These are phyloP conservation scores for Macrophomina pseudophaseolina DNA, from an alignment of 2,329 filamentous ascomycete genomes.

Conservation along the genomic window DNA sequence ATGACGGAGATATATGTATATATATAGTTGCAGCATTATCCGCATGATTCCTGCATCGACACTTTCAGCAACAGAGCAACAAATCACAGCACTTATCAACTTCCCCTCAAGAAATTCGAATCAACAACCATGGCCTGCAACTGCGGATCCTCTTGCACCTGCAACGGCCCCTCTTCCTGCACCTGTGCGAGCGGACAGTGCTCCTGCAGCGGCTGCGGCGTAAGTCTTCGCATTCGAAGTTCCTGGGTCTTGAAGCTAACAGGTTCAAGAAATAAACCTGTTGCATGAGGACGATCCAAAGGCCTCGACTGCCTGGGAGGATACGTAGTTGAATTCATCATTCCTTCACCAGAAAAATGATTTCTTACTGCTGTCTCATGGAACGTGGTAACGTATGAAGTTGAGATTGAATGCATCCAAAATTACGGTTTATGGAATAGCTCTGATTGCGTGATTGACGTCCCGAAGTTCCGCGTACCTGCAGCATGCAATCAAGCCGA, in stretches of 20 bases:
- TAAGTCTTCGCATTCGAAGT: background rate
- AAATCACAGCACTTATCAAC: background rate
- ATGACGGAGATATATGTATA: background rate
- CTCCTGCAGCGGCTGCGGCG: slow-evolving; percentile 19
- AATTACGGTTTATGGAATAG: background rate
- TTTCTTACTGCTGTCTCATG: background rate
- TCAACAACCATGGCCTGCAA: slow-evolving; percentile 11
- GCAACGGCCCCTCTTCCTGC: slow-evolving; percentile 5
- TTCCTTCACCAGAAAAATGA: background rate
- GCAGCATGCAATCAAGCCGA: background rate
- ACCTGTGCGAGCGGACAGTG: slow-evolving; percentile 6
- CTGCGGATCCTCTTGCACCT: slow-evolving; percentile 15
- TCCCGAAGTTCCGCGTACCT: background rate
- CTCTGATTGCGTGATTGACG: background rate
- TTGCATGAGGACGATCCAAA: background rate
- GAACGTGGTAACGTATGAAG: background rate
- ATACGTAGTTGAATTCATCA: background rate
- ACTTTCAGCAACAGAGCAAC: background rate
- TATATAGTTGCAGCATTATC: background rate
- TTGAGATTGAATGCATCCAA: background rate
- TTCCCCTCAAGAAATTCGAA: background rate
- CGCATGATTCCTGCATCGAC: background rate
- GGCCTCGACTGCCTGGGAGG: too few species aligned
- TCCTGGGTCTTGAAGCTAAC: background rate
- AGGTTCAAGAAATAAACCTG: background rate